Base-by-base conservation (phyloP, 2,329 filamentous ascomycete species). In the Paecilomyces variotii region DNA sequence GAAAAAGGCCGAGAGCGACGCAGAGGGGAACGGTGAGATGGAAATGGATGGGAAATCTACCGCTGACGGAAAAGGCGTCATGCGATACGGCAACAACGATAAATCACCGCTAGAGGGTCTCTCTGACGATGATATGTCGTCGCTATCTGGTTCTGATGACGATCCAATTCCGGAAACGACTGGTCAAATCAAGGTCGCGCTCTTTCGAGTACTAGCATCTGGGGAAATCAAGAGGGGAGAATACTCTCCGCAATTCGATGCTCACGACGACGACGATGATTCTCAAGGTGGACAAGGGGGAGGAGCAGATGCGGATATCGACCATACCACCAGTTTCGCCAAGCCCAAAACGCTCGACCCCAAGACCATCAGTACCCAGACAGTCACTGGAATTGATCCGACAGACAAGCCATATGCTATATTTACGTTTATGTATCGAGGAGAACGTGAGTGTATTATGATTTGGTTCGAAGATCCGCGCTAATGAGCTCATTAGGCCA, bases 161-260 rank as follows among this genome's bases (percentile, higher is more conserved):
- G 90, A 93, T 66, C 90, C 90, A 1, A 81, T 85, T 59, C 91
- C 93, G 11, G 94, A 97, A 79, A 91, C 94, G 10, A 89, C 94
- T 4, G 94, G 94, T 9, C 94, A 99, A 77, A 99, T 99, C 79
- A 97, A 97, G 77, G 91, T 99, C 19, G 91, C 93, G 62, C 86
- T 99, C 78, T 97, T 97, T 75, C 87, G 94, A 28, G 94, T 99
- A 7, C 80, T 97, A 53, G 94, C 94, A 1, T 96, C 91, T 5
- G 94, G 94, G 12, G 94, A 97, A 74, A 96, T 99, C 71, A 97
- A 97, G 78, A 90, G 92, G 70, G 94, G 94, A 62, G 94, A 99
- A 75, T 99, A 97, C 74, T 96, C 92, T 1, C 94, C 94, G 11
- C 94, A 97, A 69, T 97, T 97, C 64, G 92, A 96, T 72, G 93